A percentile compares a stretch with the other conserved stretches of the same genome.
phyloP scores from a whole-genome alignment of 2,329 filamentous ascomycete species.

The Leptographium flavum region DNA sequence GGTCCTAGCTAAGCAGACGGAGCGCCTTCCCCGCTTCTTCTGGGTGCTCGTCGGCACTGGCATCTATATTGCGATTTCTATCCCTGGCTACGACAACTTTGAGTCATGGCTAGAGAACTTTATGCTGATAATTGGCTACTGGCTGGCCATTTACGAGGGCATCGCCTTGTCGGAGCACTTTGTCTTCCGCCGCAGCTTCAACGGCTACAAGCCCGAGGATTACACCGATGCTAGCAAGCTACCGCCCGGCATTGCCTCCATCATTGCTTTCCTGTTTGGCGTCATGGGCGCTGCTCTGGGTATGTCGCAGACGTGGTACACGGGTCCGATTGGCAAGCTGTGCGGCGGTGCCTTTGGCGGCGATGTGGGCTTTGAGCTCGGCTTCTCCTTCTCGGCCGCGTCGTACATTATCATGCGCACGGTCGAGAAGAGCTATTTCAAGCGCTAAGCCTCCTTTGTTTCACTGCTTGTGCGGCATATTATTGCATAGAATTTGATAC shows the following conservation, averaged over 20 bases:
- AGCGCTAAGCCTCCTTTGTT: slow-evolving; percentile 12
- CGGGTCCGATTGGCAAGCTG: slow-evolving; percentile 41
- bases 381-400: slow-evolving; percentile 27
- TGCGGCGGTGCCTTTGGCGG: slow-evolving; percentile 27
- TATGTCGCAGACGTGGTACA: slow-evolving; percentile 49
- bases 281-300: slow-evolving; percentile 38
- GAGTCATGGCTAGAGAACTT: slow-evolving; percentile 24
- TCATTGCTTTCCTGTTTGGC: slow-evolving; percentile 14
- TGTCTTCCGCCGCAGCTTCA: slow-evolving; percentile 30
- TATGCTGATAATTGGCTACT: slow-evolving; percentile 23
- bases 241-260: slow-evolving; percentile 21
- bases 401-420: slow-evolving; percentile 36
- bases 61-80: slow-evolving; percentile 43
- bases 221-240: slow-evolving; percentile 29
- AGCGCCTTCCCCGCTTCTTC: slow-evolving; percentile 39
- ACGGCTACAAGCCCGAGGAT: slow-evolving; percentile 27
- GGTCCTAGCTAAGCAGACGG: slow-evolving; percentile 35
- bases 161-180: slow-evolving; percentile 20
- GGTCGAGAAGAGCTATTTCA: slow-evolving; percentile 25
- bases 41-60: slow-evolving; percentile 44
- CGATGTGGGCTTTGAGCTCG: slow-evolving; percentile 53
- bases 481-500: neutral
- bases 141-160: slow-evolving; percentile 31
- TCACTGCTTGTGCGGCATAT: neutral
- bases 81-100: slow-evolving; percentile 23